Evolutionary conservation across 371 early-diverging fungal genomes (phyloP), one percentile per base, ranked within the genome.

Genomic region (Paraphysoderma sedebokerense): DNA sequence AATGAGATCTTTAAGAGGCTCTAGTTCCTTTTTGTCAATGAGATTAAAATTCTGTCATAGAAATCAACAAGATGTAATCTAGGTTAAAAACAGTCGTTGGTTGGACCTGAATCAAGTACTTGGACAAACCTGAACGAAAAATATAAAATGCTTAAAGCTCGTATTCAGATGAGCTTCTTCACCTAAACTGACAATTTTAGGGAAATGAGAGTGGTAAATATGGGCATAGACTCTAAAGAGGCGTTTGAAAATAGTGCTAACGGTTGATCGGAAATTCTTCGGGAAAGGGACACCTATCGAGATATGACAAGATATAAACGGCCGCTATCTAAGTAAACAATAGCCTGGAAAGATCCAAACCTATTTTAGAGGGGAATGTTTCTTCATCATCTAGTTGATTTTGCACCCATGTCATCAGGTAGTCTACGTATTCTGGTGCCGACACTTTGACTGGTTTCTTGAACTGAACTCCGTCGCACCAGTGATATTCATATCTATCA

Each of bases 201-300:
- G 63, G 45, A 79, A 81, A 57, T 90, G 91, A 33, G 79, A 67
- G 54, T 81, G 72, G 64, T 89, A 90, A 15, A 90, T 67, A 52
- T 90, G 91, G 3, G 85, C 87, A 52, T 85, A 87, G 24, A 90
- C 82, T 4, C 91, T 70, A 51, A 85, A 76, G 38, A 90, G 68
- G 11, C 86, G 70, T 49, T 79, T 76, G 51, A 85, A 77, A 34
- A 88, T 84, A 37, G 63, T 75, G 32, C 70, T 5, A 29, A 46
- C 27, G 1, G 24, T 26, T 17, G 47, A 46, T 35, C 56, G 55
- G 67, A 84, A 63, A 40, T 63, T 55, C 28, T 65, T 71, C 32
- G 74, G 67, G 54, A 81, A 81, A 12, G 75, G 65, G 33, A 61
- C 67, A 26, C 70, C 60, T 56, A 31, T 15, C 28, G 19, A 2